Base-by-base conservation (phyloP, 306 rosid genomes). In the Inga leiocalycina region DNA sequence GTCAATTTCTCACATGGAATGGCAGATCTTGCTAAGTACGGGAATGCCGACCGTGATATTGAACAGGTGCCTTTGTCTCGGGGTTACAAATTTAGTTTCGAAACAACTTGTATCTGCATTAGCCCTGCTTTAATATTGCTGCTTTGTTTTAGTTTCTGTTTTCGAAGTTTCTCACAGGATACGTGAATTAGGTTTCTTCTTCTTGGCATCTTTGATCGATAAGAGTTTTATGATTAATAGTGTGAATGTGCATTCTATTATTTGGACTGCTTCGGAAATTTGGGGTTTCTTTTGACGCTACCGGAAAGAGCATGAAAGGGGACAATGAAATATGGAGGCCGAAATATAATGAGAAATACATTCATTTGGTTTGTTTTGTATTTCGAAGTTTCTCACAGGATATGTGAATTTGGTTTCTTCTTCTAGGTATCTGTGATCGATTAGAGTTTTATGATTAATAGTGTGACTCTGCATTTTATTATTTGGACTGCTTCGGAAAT, bases 21-120 rank as follows among this genome's bases (percentile, higher is more conserved):
- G 98, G 98, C 99, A 91, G 99, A 94, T 96, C 99, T 92, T 94
- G 94, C 87, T 89, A 90, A 87, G 92, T 87, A 86, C 88, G 91
- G 93, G 89, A 93, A 93, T 91, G 98, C 95, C 91, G 85, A 93
- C 94, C 98, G 97, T 88, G 94, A 96, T 94, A 88, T 93, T 85
- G 90, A 92, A 64, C 98, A 92, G 92, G 99, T 96, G 61, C 80
- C 51, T 88, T 20, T 79, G 68, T 35, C 43, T 69, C 17, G 52
- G 44, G 34, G 15, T 45, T 20, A 15, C 34, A 69, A 32, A 51
- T 64, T 80, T 71, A 0, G 39, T 8, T 43, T 10, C 35, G 2
- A 35, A 82, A 86, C 81, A 67, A 35, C 41, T 67, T 17, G 27
- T 86, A 75, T 75, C 81, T 56, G 41, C 65, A 44, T 34, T 70